A percentile compares a stretch with the other conserved stretches of the same genome.
Evolutionary conservation across 768 basidiomycete species (phyloP).

Genomic region (Scleroderma bovista): DNA sequence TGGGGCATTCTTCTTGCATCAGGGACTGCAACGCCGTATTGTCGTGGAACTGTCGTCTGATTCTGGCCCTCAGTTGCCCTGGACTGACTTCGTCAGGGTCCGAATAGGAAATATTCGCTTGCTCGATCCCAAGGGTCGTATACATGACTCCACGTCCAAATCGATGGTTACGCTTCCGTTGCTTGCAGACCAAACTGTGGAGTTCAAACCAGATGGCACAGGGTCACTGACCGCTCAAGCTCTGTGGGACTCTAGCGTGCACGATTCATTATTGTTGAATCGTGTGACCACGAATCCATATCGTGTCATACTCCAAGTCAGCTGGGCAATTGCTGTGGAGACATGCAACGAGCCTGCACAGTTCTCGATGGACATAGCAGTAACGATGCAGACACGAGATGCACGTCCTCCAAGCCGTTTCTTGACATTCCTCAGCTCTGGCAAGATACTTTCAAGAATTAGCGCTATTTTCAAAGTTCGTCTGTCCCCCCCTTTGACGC

Average conservation of each 20-base stretch:
- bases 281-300: constrained; percentile 75
- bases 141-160: constrained; percentile 74
- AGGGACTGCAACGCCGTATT: constrained; percentile 87
- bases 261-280: constrained; percentile 82
- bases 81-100: constrained; percentile 73
- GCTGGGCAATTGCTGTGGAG: constrained; percentile 77
- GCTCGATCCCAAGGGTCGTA: constrained; percentile 75
- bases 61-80: constrained; percentile 86
- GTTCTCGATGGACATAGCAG: constrained; percentile 82
- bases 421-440: constrained; percentile 69
- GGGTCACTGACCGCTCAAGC: constrained; percentile 63
- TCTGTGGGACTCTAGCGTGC: constrained; percentile 91
- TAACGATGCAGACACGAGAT: constrained; percentile 80
- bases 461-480: constrained; percentile 81
- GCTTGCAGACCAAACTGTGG: constrained; percentile 62
- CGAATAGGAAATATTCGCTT: constrained; percentile 80
- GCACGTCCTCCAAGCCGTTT: constrained; percentile 78
- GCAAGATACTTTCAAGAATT: constrained; percentile 70
- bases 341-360: constrained; percentile 81
- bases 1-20: constrained; percentile 84
- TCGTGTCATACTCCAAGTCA: constrained; percentile 72
- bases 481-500: constrained; percentile 77
- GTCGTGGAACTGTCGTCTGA: constrained; percentile 74
- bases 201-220: constrained; percentile 83
- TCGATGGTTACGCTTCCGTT: constrained; percentile 68